Evolutionary conservation across 306 rosid species (phyloP).

Genomic region (Mucuna pruriens): DNA sequence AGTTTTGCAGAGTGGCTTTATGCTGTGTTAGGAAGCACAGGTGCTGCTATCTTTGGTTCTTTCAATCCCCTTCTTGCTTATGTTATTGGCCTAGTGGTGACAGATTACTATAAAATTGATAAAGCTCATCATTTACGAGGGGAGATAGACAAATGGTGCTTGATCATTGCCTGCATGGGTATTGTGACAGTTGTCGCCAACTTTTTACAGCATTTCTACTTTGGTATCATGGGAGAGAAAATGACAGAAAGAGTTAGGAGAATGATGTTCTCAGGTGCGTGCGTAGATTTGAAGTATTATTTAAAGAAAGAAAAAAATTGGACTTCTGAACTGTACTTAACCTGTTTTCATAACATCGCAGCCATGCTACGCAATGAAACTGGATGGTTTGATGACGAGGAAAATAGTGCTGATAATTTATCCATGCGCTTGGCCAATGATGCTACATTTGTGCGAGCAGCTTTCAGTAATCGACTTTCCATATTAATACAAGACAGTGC

Average conservation of each 20-base stretch:
- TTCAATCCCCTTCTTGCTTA: conserved; percentile 99
- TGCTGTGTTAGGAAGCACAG: conserved; percentile 95
- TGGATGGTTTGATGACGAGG: conserved; percentile 99
- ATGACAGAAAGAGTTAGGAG: conserved; percentile 99
- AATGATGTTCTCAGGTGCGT: conserved; percentile 99
- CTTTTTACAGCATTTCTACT: conserved; percentile 98
- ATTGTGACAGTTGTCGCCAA: conserved; percentile 95
- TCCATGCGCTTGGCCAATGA: conserved; percentile 99
- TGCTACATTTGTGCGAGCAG: conserved; percentile 98
- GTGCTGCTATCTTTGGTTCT: conserved; percentile 98
- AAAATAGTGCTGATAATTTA: conserved; percentile 94
- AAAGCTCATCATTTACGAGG: conserved; percentile 44
- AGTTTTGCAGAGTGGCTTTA: conserved; percentile 99
- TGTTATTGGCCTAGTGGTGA: conserved; percentile 87
- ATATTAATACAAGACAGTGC: conserved; percentile 98
- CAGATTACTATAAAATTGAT: conserved; percentile 66
- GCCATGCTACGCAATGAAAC: conserved; percentile 99
- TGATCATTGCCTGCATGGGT: conserved; percentile 98
- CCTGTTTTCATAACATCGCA: conserved; percentile 53
- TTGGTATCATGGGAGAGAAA: conserved; percentile 99
- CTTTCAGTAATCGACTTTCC: conserved; percentile 97
- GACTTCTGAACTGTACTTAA: conserved; percentile 39
- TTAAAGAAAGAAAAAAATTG: background rate
- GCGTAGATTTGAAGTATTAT: conserved; percentile 18
- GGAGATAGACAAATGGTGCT: conserved; percentile 93